Base-by-base conservation (phyloP, 2,329 filamentous ascomycete species). In the Pseudogymnoascus sp. region DNA sequence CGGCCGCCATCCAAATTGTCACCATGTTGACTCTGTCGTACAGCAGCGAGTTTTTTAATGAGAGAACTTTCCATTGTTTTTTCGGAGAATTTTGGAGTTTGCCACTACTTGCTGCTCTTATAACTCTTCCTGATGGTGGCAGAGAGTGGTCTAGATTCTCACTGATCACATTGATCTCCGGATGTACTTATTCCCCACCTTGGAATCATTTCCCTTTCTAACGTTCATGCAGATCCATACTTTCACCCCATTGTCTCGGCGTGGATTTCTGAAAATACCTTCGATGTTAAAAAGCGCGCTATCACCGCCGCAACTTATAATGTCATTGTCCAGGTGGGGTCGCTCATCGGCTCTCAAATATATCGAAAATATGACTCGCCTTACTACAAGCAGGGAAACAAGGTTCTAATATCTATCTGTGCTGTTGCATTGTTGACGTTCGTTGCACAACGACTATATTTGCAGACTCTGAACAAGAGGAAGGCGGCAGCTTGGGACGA, bases 361-460 rank as follows among this genome's bases (percentile, higher is more conserved):
- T 84, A 84, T 66, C 76, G 80, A 15, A 68, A 69, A 1, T 75
- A 78, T 62, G 84, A 86, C 62, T 75, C 76, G 5, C 83, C 83
- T 0, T 80, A 81, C 67, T 86, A 85, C 69, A 80, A 81, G 63
- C 77, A 68, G 3, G 84, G 84, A 7, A 86, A 86, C 72, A 81
- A 76, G 25, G 79, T 84, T 2, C 76, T 84, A 58, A 78, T 87
- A 25, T 79, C 75, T 1, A 76, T 86, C 58, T 73, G 79, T 2
- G 76, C 75, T 0, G 76, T 83, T 29, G 77, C 79, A 17, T 67
- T 84, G 7, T 70, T 78, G 0, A 67, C 79, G 0, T 85, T 86
- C 55, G 27, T 85, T 33, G 74, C 72, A 1, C 80, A 82, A 67
- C 73, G 80, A 13, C 71, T 78, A 63, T 76, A 74, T 35, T 70